A percentile compares a stretch with the other conserved stretches of the same genome.
Conservation (phyloP, 169 alveolate species). For the Cryptosporidium andersoni region DNA sequence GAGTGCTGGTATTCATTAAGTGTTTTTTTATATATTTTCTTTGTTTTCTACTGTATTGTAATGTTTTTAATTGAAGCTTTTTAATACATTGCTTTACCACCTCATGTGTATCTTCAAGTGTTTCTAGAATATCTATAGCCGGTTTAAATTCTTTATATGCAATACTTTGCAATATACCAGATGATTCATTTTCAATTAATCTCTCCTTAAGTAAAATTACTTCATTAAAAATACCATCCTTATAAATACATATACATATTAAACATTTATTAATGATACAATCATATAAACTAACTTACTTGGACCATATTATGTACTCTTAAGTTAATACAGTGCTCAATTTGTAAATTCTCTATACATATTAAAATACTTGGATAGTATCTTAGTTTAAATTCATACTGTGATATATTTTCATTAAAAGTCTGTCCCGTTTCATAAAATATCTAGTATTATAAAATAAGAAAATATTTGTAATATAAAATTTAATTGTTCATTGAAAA, state of each 20-base stretch:
- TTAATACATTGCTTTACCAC: slow-evolving; percentile 23
- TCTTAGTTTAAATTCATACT: slow-evolving; percentile 24
- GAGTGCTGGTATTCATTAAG: neutral
- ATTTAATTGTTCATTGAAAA: neutral
- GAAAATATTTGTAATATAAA: neutral
- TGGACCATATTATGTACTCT: slow-evolving; percentile 15
- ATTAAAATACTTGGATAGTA: slow-evolving; percentile 19
- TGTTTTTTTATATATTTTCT: slow-evolving; percentile 52
- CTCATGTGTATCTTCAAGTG: slow-evolving; percentile 18
- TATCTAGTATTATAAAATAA: neutral
- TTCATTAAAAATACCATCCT: slow-evolving; percentile 49
- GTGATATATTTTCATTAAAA: slow-evolving; percentile 3
- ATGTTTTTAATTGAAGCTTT: slow-evolving; percentile 13
- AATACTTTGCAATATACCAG: slow-evolving; percentile 56
- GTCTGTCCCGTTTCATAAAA: slow-evolving; percentile 3
- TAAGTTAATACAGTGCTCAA: slow-evolving; percentile 1
- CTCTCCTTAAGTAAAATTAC: slow-evolving; percentile 36
- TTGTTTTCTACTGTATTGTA: slow-evolving; percentile 46
- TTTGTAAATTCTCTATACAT: slow-evolving; percentile 17
- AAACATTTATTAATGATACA: neutral
- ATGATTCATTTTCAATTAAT: slow-evolving; percentile 9
- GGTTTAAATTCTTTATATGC: slow-evolving; percentile 43
- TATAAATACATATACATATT: neutral
- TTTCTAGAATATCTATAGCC: neutral
- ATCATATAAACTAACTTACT: neutral